Percentiles rank a stretch among this genome's conserved stretches.
These are phyloP conservation scores for Sextonia rubra DNA, from an alignment of 164 flowering plant species.

Conservation along the genomic window DNA sequence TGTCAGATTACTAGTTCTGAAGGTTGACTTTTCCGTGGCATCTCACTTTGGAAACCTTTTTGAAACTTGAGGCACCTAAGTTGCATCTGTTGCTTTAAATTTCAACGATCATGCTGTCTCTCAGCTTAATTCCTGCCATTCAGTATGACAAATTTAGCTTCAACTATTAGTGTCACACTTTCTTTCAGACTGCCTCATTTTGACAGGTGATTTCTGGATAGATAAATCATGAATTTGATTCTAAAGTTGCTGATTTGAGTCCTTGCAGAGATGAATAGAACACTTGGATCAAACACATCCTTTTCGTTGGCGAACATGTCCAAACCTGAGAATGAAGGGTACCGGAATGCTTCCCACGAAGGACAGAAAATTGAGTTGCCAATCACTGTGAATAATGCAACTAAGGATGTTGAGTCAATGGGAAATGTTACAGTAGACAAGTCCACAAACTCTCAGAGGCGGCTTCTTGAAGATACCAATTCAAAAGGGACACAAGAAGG, in stretches of 20 bases:
- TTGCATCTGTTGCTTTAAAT: too few relatives aligned
- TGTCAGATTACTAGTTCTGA: too few relatives aligned
- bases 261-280: slow-evolving; percentile 38
- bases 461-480: slow-evolving; percentile 64
- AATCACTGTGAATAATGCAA: slow-evolving; percentile 28
- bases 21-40: too few relatives aligned
- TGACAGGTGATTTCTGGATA: not conserved
- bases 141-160: too few relatives aligned
- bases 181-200: not conserved
- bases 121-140: too few relatives aligned
- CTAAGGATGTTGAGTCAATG: slow-evolving; percentile 25
- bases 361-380: slow-evolving; percentile 41
- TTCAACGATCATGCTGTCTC: too few relatives aligned
- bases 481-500: slow-evolving; percentile 32
- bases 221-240: not conserved
- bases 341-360: slow-evolving; percentile 30
- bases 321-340: slow-evolving; percentile 25
- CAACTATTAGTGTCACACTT: too few relatives aligned
- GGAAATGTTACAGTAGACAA: slow-evolving; percentile 23
- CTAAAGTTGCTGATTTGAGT: not conserved
- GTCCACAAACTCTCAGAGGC: slow-evolving; percentile 43
- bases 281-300: slow-evolving; percentile 23
- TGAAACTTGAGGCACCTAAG: too few relatives aligned
- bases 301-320: slow-evolving; percentile 29
- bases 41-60: too few relatives aligned